Conservation (phyloP, 2,329 filamentous ascomycete species). For the Diaporthe longicolla region DNA sequence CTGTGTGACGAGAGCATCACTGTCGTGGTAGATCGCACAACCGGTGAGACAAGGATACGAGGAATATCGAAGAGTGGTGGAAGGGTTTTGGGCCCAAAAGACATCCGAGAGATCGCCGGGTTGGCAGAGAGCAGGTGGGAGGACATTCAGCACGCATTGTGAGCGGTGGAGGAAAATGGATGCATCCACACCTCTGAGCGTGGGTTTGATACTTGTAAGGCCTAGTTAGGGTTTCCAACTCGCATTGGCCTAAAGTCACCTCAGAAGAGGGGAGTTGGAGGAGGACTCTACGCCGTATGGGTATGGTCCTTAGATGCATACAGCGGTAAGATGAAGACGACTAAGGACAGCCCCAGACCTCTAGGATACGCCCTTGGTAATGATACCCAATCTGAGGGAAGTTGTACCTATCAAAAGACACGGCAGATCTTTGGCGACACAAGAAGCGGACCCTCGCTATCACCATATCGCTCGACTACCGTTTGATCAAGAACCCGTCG, state of each 20-base stretch:
- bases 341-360: not conserved
- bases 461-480: not conserved
- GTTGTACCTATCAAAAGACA: not conserved
- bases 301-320: not conserved
- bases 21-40: constrained; percentile 78
- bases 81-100: constrained; percentile 73
- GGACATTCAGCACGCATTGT: constrained; percentile 62
- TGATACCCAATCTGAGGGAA: constrained; percentile 35
- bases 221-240: too few relatives aligned
- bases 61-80: constrained; percentile 90
- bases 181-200: too few relatives aligned
- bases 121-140: constrained; percentile 76
- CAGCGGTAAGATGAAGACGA: not conserved
- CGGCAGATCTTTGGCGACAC: not conserved
- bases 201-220: too few relatives aligned
- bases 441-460: not conserved
- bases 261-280: constrained; percentile 45
- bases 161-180: too few relatives aligned
- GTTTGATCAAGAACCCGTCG: not conserved
- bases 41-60: constrained; percentile 71
- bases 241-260: constrained; percentile 51
- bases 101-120: constrained; percentile 72
- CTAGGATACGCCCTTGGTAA: constrained; percentile 1
- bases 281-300: not conserved
- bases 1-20: constrained; percentile 88